Percentiles rank a stretch among this genome's conserved stretches.
These are phyloP conservation scores for Tetrapisispora taiwanensis DNA, from an alignment of 805 yeast species.

Conservation along the genomic window DNA sequence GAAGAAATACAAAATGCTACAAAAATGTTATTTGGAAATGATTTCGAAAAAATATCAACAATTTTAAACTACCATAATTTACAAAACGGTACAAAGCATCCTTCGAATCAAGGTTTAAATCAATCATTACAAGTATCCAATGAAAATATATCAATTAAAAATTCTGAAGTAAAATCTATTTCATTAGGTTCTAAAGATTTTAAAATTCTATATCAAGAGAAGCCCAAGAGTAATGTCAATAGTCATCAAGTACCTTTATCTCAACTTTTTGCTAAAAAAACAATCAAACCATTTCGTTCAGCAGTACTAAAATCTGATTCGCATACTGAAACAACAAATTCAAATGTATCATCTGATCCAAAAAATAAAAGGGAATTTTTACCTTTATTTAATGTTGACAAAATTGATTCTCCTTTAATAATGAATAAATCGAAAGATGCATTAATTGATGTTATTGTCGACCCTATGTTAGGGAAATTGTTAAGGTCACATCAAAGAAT, in stretches of 20 bases:
- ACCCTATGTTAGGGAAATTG: constrained; percentile 41
- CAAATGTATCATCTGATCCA: constrained; percentile 15
- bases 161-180: not conserved
- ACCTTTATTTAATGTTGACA: constrained; percentile 34
- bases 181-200: not conserved
- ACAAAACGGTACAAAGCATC: not conserved
- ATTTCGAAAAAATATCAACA: not conserved
- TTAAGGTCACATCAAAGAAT: constrained; percentile 82
- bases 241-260: constrained; percentile 8
- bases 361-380: constrained; percentile 14
- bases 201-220: not conserved
- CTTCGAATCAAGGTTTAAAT: not conserved
- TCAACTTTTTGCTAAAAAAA: constrained; percentile 8
- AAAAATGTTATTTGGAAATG: not conserved
- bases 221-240: not conserved
- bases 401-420: constrained; percentile 32
- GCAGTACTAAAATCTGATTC: constrained; percentile 9
- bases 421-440: constrained; percentile 31
- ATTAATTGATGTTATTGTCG: constrained; percentile 44
- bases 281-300: constrained; percentile 10
- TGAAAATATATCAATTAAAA: not conserved
- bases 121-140: not conserved
- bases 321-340: constrained; percentile 2
- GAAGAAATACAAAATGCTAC: constrained; percentile 10
- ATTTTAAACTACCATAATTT: too few relatives aligned